Conservation (phyloP, 163 green algal genomes). For the Scenedesmus sp. region DNA sequence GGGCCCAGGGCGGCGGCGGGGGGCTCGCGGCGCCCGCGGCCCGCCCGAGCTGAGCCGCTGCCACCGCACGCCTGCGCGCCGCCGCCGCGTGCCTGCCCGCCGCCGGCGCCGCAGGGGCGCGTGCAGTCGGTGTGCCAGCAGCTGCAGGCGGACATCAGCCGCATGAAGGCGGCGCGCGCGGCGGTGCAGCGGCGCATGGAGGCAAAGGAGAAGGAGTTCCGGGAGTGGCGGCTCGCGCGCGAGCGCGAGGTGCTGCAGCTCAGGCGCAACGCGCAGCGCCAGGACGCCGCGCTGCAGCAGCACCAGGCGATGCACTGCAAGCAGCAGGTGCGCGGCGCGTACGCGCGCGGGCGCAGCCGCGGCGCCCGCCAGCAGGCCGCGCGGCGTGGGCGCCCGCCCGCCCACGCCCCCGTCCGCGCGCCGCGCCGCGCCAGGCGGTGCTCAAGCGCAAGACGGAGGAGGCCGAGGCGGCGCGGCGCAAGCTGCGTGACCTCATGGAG, state of each 20-base stretch:
- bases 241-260: slow-evolving; percentile 76
- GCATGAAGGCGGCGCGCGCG: slow-evolving; percentile 86
- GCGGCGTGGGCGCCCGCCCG: too few species aligned
- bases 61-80: too few species aligned
- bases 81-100: background rate
- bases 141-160: slow-evolving; percentile 74
- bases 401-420: too few species aligned
- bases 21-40: too few species aligned
- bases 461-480: slow-evolving; percentile 78
- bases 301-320: slow-evolving; percentile 71
- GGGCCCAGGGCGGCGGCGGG: too few species aligned
- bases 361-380: too few species aligned
- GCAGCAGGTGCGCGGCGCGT: slow-evolving; percentile 45
- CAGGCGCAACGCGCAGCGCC: slow-evolving; percentile 64
- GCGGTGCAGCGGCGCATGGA: slow-evolving; percentile 51
- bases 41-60: too few species aligned
- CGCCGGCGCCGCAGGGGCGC: background rate
- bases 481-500: slow-evolving; percentile 76
- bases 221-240: slow-evolving; percentile 54
- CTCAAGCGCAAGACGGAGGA: slow-evolving; percentile 92
- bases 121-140: slow-evolving; percentile 62
- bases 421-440: slow-evolving; percentile 61
- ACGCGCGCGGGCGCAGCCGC: too few species aligned
- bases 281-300: slow-evolving; percentile 65
- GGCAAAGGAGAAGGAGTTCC: slow-evolving; percentile 57